Percentiles rank a stretch among this genome's conserved stretches.
Conservation (phyloP, 2,329 filamentous ascomycete species). For the Ustulina deusta region DNA sequence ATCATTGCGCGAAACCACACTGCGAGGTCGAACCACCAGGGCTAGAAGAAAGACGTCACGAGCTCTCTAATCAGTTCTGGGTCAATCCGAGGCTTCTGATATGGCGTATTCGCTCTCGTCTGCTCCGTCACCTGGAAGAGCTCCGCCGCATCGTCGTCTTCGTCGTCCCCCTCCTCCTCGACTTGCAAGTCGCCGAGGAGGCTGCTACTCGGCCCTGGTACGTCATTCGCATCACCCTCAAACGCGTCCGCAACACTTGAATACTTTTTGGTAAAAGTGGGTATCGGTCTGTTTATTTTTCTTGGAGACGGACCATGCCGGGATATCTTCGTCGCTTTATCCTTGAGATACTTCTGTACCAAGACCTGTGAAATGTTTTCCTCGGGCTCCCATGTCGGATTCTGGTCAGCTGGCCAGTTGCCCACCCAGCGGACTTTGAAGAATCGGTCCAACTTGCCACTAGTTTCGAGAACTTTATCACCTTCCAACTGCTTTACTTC, state of each 20-base stretch:
- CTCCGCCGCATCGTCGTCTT: slow-evolving; percentile 33
- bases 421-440: slow-evolving; percentile 69
- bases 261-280: slow-evolving; percentile 47
- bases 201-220: slow-evolving; percentile 8
- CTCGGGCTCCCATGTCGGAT: slow-evolving; percentile 70
- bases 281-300: slow-evolving; percentile 1
- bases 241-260: slow-evolving; percentile 54
- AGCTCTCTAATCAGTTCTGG: slow-evolving; percentile 27
- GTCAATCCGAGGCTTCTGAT: slow-evolving; percentile 10
- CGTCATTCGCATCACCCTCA: slow-evolving; percentile 42
- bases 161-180: slow-evolving; percentile 15
- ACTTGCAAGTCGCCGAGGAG: background rate
- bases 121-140: slow-evolving; percentile 41
- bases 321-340: slow-evolving; percentile 44
- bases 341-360: slow-evolving; percentile 57
- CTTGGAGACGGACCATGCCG: background rate
- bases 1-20: background rate
- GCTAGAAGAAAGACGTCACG: slow-evolving; percentile 9
- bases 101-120: slow-evolving; percentile 10
- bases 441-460: slow-evolving; percentile 54
- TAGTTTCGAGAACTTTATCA: slow-evolving; percentile 55
- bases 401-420: slow-evolving; percentile 66
- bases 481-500: slow-evolving; percentile 60
- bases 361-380: slow-evolving; percentile 60
- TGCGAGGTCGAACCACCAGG: background rate